A percentile compares a stretch with the other conserved stretches of the same genome.
phyloP scores from a whole-genome alignment of 345 rosid species.

The Garcia nutans region DNA sequence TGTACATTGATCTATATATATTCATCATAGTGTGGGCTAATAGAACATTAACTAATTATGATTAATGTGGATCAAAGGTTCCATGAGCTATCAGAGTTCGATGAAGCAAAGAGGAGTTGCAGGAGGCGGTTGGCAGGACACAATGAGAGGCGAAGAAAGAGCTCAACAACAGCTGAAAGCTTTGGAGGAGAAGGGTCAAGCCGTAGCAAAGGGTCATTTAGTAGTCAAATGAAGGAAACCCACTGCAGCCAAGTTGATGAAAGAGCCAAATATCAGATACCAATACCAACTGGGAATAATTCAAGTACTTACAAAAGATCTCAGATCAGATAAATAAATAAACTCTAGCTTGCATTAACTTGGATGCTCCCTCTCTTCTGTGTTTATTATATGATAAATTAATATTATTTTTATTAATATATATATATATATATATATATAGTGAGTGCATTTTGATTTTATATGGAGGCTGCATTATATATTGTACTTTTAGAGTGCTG shows the following conservation, averaged over 20 bases:
- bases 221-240: constrained; percentile 30
- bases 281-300: constrained; percentile 30
- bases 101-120: constrained; percentile 82
- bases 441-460: too few relatives aligned
- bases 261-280: constrained; percentile 31
- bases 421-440: too few relatives aligned
- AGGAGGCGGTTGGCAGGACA: constrained; percentile 75
- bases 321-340: constrained; percentile 45
- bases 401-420: too few relatives aligned
- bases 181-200: constrained; percentile 50
- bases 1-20: too few relatives aligned
- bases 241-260: constrained; percentile 43
- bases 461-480: too few relatives aligned
- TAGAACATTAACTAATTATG: too few relatives aligned
- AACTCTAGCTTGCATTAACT: background rate
- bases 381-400: constrained; percentile 25
- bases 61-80: constrained; percentile 36
- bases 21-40: too few relatives aligned
- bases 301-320: constrained; percentile 33
- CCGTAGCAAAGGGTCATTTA: constrained; percentile 40
- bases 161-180: constrained; percentile 39
- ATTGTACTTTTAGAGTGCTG: background rate
- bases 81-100: constrained; percentile 73
- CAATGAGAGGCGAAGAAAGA: constrained; percentile 81
- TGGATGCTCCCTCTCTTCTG: constrained; percentile 87